Evolutionary conservation across 176 grass and related monocot genomes (phyloP).

Genomic region (Aegilops umbellulata): DNA sequence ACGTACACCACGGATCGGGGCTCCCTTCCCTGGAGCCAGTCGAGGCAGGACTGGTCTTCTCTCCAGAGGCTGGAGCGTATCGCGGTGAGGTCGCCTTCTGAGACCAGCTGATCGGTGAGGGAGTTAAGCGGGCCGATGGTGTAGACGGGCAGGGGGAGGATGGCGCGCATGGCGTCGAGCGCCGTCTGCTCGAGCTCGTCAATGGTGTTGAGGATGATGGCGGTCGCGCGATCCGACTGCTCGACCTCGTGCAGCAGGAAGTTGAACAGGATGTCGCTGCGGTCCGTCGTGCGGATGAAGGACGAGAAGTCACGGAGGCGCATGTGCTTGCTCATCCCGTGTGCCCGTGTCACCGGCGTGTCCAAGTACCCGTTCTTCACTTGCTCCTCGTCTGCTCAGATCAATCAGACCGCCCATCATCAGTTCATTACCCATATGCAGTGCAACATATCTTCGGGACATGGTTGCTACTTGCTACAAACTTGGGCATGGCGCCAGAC

Average conservation of each 20-base stretch:
- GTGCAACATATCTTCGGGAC: too few species aligned
- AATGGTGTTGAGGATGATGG: not conserved
- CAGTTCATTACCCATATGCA: too few species aligned
- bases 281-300: not conserved
- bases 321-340: not conserved
- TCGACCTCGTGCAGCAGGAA: not conserved
- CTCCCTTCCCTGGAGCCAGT: conserved; percentile 35
- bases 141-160: not conserved
- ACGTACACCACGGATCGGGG: conserved; percentile 42
- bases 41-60: not conserved
- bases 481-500: too few species aligned
- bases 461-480: too few species aligned
- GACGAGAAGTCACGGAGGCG: not conserved
- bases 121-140: not conserved
- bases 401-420: not conserved
- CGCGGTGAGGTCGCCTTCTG: not conserved
- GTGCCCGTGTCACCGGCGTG: not conserved
- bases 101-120: not conserved
- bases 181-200: not conserved
- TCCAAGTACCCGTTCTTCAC: not conserved
- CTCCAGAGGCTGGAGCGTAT: conserved; percentile 16
- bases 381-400: not conserved
- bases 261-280: not conserved
- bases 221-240: not conserved
- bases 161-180: not conserved